These are phyloP conservation scores for Prunus mume DNA, from an alignment of 306 rosid species.

Conservation along the genomic window DNA sequence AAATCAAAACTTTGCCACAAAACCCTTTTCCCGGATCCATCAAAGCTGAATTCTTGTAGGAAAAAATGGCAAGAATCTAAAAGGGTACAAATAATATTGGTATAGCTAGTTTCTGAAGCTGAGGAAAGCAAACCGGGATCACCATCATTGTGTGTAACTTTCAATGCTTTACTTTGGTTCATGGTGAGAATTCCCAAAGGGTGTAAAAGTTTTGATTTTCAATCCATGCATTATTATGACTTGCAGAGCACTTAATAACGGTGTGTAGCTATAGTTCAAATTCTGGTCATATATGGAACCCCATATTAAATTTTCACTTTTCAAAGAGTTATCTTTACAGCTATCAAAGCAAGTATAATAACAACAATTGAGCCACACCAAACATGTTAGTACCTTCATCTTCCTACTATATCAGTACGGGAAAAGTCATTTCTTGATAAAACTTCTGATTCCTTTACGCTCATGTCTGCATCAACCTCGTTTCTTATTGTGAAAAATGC, in stretches of 20 bases:
- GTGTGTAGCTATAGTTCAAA: not conserved
- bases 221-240: conserved; percentile 6
- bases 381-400: not conserved
- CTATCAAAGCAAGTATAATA: too few species aligned
- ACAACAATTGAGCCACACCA: too few species aligned
- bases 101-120: not conserved
- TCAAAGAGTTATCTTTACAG: not conserved
- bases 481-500: not conserved
- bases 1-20: not conserved
- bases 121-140: not conserved
- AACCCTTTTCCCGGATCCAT: not conserved
- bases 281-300: not conserved
- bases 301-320: not conserved
- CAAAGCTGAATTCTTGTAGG: not conserved
- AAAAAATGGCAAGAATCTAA: not conserved
- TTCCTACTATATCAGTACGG: not conserved
- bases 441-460: not conserved
- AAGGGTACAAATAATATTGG: not conserved
- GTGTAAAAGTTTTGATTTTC: not conserved
- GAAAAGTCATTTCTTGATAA: not conserved
- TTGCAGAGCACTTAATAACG: not conserved
- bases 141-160: not conserved
- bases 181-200: not conserved
- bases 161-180: conserved; percentile 2
- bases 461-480: not conserved